Evolutionary conservation across 2,329 filamentous ascomycete species (phyloP), one percentile per base, ranked within the genome.

Genomic region (Clonostachys rosea): DNA sequence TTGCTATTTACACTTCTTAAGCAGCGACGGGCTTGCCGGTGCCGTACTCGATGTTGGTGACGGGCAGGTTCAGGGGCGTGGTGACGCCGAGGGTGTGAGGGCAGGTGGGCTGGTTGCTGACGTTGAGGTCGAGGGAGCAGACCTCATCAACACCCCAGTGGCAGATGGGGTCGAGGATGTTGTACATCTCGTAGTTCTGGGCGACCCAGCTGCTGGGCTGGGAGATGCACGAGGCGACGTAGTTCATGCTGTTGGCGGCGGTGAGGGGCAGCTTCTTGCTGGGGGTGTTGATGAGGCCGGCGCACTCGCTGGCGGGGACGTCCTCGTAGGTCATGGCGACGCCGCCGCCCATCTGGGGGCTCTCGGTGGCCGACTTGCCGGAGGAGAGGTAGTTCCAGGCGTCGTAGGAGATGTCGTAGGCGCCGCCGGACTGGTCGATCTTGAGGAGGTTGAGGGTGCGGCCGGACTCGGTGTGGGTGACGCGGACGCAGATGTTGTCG

Each of bases 391-490:
- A 75, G 68, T 80, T 81, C 76, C 77, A 83, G 44, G 79, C 78
- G 52, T 83, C 79, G 66, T 83, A 83, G 48, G 68, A 74, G 65
- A 83, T 74, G 62, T 83, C 80, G 60, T 79, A 60, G 45, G 78
- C 79, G 43, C 78, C 78, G 39, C 66, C 69, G 1, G 78, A 82
- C 45, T 67, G 62, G 66, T 83, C 80, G 52, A 83, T 66, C 59
- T 73, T 73, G 50, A 83, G 72, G 46, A 89, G 76, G 54, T 80
- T 71, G 48, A 84, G 61, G 37, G 63, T 68, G 50, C 76, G 74
- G 47, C 63, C 74, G 40, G 60, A 65, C 59, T 75, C 65, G 24
- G 24, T 30, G 24, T 30, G 24, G 48, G 66, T 70, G 50, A 83
- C 65, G 60, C 74, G 73, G 55, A 82, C 66, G 63, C 79, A 83